Conservation (phyloP, 2,329 filamentous ascomycete genomes). For the Coniella vitis region DNA sequence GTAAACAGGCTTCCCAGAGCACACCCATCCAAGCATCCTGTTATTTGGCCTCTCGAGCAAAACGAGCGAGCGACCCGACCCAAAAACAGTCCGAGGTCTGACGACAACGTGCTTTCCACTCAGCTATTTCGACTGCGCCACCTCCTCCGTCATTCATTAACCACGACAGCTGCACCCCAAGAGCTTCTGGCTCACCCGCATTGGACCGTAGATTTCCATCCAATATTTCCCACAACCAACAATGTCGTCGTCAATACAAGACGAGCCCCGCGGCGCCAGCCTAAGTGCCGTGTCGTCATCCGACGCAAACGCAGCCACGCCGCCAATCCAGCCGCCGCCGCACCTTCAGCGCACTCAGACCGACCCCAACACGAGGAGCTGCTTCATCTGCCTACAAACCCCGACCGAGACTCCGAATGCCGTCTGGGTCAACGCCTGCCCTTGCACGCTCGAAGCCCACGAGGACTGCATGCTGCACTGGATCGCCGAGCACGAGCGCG, state of each 20-base stretch:
- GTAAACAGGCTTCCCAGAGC: too few species aligned
- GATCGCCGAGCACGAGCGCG: constrained; percentile 81
- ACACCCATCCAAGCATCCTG: too few species aligned
- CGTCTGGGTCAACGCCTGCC: constrained; percentile 80
- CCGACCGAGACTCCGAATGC: constrained; percentile 41
- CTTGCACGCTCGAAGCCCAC: constrained; percentile 84
- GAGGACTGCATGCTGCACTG: constrained; percentile 85
- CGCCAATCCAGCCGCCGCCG: not conserved
- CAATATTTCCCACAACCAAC: too few species aligned
- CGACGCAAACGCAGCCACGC: not conserved
- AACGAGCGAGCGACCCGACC: too few species aligned
- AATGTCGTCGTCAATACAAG: not conserved
- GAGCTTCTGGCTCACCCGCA: too few species aligned
- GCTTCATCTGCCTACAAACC: constrained; percentile 59
- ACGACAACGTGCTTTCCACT: too few species aligned
- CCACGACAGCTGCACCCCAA: not conserved
- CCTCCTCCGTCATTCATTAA: not conserved
- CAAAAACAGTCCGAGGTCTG: too few species aligned
- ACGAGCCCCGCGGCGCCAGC: constrained; percentile 4
- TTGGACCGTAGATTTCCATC: too few species aligned
- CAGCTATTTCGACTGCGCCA: not conserved
- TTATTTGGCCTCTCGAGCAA: too few species aligned
- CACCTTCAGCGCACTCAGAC: constrained; percentile 11
- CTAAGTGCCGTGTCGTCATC: not conserved
- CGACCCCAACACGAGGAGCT: constrained; percentile 33